Conservation (phyloP, 2,329 filamentous ascomycete species). For the Chaetomium olivaceum region DNA sequence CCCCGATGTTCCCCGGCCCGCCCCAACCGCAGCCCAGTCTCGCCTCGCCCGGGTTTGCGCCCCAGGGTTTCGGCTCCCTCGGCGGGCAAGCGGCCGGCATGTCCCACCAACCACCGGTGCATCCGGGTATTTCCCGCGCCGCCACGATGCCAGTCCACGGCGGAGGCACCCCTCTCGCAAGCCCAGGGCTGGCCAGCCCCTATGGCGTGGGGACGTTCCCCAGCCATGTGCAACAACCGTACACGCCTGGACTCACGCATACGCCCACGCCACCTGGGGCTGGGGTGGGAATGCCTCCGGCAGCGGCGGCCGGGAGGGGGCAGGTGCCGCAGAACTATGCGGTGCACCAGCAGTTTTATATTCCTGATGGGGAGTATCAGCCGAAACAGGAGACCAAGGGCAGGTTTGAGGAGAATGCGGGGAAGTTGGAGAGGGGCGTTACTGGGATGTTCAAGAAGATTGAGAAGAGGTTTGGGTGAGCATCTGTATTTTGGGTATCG, state of each 20-base stretch:
- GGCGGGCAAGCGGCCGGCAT: conserved; percentile 22
- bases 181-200: conserved; percentile 45
- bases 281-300: conserved; percentile 46
- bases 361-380: conserved; percentile 58
- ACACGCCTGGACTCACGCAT: conserved; percentile 37
- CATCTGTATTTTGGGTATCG: neutral
- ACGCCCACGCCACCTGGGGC: conserved; percentile 39
- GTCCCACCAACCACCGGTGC: conserved; percentile 35
- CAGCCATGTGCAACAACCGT: conserved; percentile 47
- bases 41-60: conserved; percentile 44
- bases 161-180: conserved; percentile 43
- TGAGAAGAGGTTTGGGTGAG: conserved; percentile 69
- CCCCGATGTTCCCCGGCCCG: conserved; percentile 45
- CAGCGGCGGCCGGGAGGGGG: conserved; percentile 41
- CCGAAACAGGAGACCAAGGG: conserved; percentile 49
- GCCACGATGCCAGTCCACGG: conserved; percentile 51
- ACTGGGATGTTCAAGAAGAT: conserved; percentile 74
- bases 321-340: conserved; percentile 49
- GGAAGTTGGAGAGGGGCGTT: conserved; percentile 68
- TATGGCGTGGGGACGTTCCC: conserved; percentile 48
- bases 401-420: conserved; percentile 65
- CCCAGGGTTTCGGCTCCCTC: conserved; percentile 45
- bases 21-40: conserved; percentile 38
- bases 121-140: conserved; percentile 51
- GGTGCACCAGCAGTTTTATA: conserved; percentile 69